Conservation (phyloP, 139 green algal species). For the Astrephomene gubernaculifera region DNA sequence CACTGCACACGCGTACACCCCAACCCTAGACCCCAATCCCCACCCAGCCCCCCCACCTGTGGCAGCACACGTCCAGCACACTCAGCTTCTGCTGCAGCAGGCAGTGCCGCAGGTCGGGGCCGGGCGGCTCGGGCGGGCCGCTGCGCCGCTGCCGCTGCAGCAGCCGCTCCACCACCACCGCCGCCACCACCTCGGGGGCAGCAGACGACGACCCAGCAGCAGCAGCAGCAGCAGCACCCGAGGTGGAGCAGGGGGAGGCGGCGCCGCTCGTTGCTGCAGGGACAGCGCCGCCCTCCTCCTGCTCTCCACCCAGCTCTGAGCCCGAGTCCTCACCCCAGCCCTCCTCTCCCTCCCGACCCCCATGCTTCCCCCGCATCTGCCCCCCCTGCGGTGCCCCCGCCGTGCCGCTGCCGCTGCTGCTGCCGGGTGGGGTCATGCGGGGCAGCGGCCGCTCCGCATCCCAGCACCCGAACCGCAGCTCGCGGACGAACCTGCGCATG, state of each 20-base stretch:
- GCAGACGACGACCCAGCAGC: no score
- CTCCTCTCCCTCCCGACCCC: no score
- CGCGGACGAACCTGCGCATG: constrained; percentile 38
- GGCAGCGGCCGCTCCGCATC: constrained; percentile 69
- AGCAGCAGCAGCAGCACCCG: no score
- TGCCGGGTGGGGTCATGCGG: constrained; percentile 58
- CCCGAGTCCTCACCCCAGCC: no score
- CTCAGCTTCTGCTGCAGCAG: constrained; percentile 92
- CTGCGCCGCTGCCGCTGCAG: constrained; percentile 49
- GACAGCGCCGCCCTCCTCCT: no score
- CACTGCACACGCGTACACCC: no score
- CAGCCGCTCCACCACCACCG: constrained; percentile 52
- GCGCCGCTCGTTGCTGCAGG: no score
- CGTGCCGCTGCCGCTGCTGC: no score
- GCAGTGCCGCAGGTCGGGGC: constrained; percentile 65
- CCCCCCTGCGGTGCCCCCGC: constrained; percentile 36
- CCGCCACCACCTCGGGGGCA: not conserved
- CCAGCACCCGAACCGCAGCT: constrained; percentile 77
- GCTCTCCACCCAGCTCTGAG: no score
- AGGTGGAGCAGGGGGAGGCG: no score
- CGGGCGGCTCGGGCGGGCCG: not conserved
- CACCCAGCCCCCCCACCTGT: constrained; percentile 47
- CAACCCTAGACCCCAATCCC: not conserved
- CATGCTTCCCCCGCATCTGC: no score
- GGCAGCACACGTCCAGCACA: constrained; percentile 84